phyloP scores from a whole-genome alignment of 495 filamentous ascomycete genomes.

The Penicillium lagena region DNA sequence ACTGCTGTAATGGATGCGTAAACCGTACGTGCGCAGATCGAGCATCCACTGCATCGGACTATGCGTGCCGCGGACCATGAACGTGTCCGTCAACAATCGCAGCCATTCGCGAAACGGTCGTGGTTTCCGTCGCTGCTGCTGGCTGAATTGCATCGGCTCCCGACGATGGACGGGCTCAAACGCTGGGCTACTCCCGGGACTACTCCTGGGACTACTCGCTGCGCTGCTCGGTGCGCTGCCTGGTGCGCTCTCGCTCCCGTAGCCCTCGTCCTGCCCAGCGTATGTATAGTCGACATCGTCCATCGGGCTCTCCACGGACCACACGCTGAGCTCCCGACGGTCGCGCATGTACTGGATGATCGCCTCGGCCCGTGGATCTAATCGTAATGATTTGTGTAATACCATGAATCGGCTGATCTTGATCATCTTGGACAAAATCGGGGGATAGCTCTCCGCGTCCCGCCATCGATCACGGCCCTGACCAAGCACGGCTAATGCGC shows the following conservation, averaged over 20 bases:
- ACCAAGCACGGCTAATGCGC: background rate
- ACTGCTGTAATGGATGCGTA: slow-evolving; percentile 26
- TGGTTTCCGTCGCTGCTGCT: background rate
- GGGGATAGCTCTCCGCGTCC: background rate
- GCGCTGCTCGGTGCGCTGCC: too few species aligned
- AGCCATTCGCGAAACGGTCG: background rate
- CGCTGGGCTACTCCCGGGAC: too few species aligned
- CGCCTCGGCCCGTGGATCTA: background rate
- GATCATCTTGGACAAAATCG: slow-evolving; percentile 1
- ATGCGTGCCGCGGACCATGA: slow-evolving; percentile 6
- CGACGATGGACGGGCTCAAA: too few species aligned
- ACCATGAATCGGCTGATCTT: slow-evolving; percentile 8
- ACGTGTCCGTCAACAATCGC: background rate
- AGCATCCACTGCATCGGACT: slow-evolving; percentile 10
- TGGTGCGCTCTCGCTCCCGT: background rate
- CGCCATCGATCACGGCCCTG: background rate
- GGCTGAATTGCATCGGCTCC: background rate
- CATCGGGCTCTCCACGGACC: too few species aligned
- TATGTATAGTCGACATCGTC: too few species aligned
- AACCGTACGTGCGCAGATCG: slow-evolving; percentile 19
- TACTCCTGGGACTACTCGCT: too few species aligned
- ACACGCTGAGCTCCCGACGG: too few species aligned
- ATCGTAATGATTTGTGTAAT: slow-evolving; percentile 1
- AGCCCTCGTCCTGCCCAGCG: background rate
- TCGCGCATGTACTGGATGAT: background rate